A percentile compares a stretch with the other conserved stretches of the same genome.
These are phyloP conservation scores for Daucus carota DNA, from an alignment of 129 eudicot species.

Conservation along the genomic window DNA sequence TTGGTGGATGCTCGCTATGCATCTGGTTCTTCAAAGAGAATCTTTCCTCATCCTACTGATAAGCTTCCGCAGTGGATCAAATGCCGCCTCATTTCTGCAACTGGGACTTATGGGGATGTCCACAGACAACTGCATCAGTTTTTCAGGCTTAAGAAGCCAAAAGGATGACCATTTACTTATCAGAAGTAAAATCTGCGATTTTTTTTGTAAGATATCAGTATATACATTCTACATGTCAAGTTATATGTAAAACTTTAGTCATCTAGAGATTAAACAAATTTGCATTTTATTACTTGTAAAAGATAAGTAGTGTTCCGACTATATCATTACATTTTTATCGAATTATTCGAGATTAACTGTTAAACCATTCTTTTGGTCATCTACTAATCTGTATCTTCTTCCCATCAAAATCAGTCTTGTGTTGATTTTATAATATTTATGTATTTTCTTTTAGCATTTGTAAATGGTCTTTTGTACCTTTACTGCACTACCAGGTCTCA, in stretches of 20 bases:
- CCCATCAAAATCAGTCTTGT: no score
- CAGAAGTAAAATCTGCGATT: neutral
- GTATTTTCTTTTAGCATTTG: no score
- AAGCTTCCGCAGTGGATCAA: conserved; percentile 90
- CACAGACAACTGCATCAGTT: conserved; percentile 72
- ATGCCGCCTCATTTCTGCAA: conserved; percentile 46
- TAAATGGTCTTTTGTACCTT: no score
- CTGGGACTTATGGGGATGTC: conserved; percentile 63
- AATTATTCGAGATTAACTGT: no score
- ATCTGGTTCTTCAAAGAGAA: conserved; percentile 36
- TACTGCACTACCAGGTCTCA: no score
- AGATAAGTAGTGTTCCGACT: neutral
- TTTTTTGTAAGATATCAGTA: neutral
- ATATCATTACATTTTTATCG: neutral
- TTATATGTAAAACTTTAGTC: neutral
- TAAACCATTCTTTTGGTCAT: no score
- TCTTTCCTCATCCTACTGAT: conserved; percentile 50
- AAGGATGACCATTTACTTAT: conserved; percentile 7
- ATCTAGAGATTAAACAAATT: neutral
- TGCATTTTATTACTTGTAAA: neutral
- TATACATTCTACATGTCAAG: neutral
- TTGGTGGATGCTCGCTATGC: conserved; percentile 82
- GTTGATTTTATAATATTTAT: no score
- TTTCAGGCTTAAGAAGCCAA: conserved; percentile 60
- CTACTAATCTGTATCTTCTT: no score